Evolutionary conservation across 1,284 basidiomycete genomes (phyloP), one percentile per base, ranked within the genome.

Genomic region (Rhizoctonia solani): DNA sequence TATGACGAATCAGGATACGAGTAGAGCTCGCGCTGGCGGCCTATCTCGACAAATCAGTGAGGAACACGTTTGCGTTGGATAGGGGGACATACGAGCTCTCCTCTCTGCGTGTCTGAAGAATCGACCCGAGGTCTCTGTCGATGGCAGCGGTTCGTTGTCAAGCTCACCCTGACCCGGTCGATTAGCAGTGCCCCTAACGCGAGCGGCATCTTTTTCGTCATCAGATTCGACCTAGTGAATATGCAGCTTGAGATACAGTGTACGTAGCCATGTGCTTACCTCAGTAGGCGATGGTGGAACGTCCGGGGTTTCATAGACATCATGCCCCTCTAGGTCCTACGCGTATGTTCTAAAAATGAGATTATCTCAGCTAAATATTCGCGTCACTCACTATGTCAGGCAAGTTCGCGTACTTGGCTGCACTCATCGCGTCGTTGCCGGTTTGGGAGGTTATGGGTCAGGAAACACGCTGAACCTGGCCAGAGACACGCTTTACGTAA

Each of bases 241-340:
- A 11, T 29, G 13, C 53, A 34, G 49, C 42, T 54, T 21, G 11
- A 32, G 21, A 25, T 19, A 29, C 21, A n/a, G 2, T 50, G 19
- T 3, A 42, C 9, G 19, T 44, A 37, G 6, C 8, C 41, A 29
- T 27, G 5, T 13, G 77, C 81, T 66, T 71, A 84, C 85, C 67
- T 79, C 79, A 41, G 78, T 76, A 63, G 82, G 79, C 14, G 83
- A 74, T 9, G 82, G 77, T 4, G 83, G 83, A 70, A 85, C 80
- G 72, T 96, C 93, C 54, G 92, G 87, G 0, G 94, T 96, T 77
- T 97, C 94, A 75, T 96, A 97, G 41, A 96, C 85, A 75, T 97
- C 94, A 46, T 86, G 91, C 1, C 92, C 58, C 50, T 61, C 92
- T 6, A 91, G 92, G 76, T 95, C 93, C 92, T 95, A 69, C 14